Evolutionary conservation across 345 rosid species (phyloP).

Genomic region (Salix purpurea): DNA sequence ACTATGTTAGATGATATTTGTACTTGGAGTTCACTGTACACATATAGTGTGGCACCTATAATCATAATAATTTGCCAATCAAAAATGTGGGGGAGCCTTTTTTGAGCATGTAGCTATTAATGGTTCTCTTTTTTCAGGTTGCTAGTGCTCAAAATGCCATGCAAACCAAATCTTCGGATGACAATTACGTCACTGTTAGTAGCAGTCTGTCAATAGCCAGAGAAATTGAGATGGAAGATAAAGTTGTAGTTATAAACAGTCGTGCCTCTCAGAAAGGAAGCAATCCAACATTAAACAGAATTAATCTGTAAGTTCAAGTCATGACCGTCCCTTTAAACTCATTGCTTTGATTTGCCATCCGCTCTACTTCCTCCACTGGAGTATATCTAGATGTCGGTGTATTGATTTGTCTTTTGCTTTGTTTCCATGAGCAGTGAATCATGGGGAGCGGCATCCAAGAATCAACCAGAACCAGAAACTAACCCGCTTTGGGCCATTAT

Average conservation of each 20-base stretch:
- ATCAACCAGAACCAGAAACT: slow-evolving; percentile 24
- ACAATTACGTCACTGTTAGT: not conserved
- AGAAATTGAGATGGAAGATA: slow-evolving; percentile 18
- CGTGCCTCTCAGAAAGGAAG: slow-evolving; percentile 31
- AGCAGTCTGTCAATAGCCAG: slow-evolving; percentile 16
- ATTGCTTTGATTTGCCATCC: not conserved
- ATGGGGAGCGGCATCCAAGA: slow-evolving; percentile 51
- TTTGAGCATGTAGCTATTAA: not conserved
- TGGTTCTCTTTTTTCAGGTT: slow-evolving; percentile 33
- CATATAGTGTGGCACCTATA: not conserved
- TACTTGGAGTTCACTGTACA: not conserved
- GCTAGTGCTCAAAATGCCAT: slow-evolving; percentile 18
- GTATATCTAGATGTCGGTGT: not conserved
- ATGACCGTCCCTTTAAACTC: not conserved
- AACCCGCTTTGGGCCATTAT: slow-evolving; percentile 51
- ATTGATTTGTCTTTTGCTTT: not conserved
- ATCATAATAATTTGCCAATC: not conserved
- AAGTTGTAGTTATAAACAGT: slow-evolving; percentile 26
- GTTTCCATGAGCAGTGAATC: slow-evolving; percentile 55
- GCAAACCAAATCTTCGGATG: slow-evolving; percentile 12
- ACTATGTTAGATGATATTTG: no score
- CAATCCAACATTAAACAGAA: slow-evolving; percentile 57
- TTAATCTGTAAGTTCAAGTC: slow-evolving; percentile 56
- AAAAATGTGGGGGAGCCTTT: not conserved
- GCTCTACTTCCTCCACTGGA: not conserved